phyloP scores from a whole-genome alignment of 352 stramenopile species.

The Aphanomyces astaci region DNA sequence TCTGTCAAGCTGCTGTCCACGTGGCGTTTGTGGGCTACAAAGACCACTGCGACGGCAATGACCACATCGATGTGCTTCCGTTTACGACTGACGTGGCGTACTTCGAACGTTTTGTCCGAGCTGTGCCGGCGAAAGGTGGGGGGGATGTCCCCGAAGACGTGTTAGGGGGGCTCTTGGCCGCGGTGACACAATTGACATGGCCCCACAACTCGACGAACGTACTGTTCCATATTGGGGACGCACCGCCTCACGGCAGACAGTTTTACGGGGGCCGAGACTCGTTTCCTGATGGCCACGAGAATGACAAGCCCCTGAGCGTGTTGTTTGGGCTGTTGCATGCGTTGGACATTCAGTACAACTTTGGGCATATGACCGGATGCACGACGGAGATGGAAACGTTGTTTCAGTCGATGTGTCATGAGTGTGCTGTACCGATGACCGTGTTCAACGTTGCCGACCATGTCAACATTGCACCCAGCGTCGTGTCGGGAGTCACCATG shows the following conservation, averaged over 20 bases:
- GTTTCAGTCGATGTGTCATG: background rate
- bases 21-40: slow-evolving; percentile 39
- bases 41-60: slow-evolving; percentile 30
- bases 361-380: slow-evolving; percentile 31
- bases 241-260: slow-evolving; percentile 32
- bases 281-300: slow-evolving; percentile 18
- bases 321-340: slow-evolving; percentile 7
- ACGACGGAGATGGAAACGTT: slow-evolving; percentile 32
- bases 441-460: background rate
- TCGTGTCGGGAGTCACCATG: slow-evolving; percentile 19
- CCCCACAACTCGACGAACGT: slow-evolving; percentile 27
- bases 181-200: slow-evolving; percentile 28
- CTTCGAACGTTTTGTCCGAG: slow-evolving; percentile 32
- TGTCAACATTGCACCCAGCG: background rate
- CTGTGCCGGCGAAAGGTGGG: slow-evolving; percentile 24
- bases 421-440: background rate
- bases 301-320: slow-evolving; percentile 19
- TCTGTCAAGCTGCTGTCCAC: slow-evolving; percentile 20
- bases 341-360: slow-evolving; percentile 31
- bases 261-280: slow-evolving; percentile 21
- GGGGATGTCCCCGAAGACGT: slow-evolving; percentile 38
- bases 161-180: slow-evolving; percentile 29
- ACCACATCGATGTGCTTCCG: slow-evolving; percentile 33
- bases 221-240: slow-evolving; percentile 37
- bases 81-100: slow-evolving; percentile 27